A percentile compares a stretch with the other conserved stretches of the same genome.
phyloP scores from a whole-genome alignment of 2,329 filamentous ascomycete genomes.

The Fusarium illudens region DNA sequence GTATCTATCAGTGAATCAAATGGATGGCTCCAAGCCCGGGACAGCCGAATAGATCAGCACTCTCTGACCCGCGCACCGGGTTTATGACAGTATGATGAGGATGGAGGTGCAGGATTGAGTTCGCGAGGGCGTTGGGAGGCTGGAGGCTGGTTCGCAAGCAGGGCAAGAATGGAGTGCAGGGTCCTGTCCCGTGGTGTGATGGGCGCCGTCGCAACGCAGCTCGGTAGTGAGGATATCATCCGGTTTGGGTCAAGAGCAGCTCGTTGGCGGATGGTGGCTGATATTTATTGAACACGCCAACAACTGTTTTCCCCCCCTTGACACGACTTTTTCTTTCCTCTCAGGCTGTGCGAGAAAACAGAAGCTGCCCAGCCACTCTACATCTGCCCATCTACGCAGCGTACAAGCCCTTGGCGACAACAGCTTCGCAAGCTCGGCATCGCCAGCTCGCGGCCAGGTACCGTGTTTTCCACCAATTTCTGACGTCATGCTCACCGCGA shows the following conservation, averaged over 20 bases:
- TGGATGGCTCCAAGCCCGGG: not conserved
- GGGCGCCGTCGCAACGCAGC: slow-evolving; percentile 26
- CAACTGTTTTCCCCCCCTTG: not conserved
- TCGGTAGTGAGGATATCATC: slow-evolving; percentile 11
- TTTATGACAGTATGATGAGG: not conserved
- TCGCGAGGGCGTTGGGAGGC: not conserved
- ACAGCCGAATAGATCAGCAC: not conserved
- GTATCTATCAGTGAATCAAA: not conserved
- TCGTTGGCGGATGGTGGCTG: slow-evolving; percentile 25
- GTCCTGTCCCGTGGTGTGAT: slow-evolving; percentile 34
- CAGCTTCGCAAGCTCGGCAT: slow-evolving; percentile 34
- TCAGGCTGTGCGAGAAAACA: not conserved
- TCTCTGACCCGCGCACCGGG: slow-evolving; percentile 3
- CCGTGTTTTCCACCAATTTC: slow-evolving; percentile 10
- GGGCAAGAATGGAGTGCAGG: too few relatives aligned
- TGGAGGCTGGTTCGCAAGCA: slow-evolving; percentile 26
- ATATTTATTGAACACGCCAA: slow-evolving; percentile 25
- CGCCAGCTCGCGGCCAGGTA: slow-evolving; percentile 17
- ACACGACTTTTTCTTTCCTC: slow-evolving; percentile 8
- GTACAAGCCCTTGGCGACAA: slow-evolving; percentile 25
- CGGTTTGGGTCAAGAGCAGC: slow-evolving; percentile 5
- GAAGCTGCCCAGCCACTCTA: slow-evolving; percentile 2
- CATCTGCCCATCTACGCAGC: slow-evolving; percentile 25
- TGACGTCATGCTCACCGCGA: slow-evolving; percentile 35
- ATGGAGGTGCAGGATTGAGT: slow-evolving; percentile 15